Evolutionary conservation across 192 early-diverging fungal species (phyloP), one percentile per base, ranked within the genome.

Genomic region (Glomus cerebriforme): DNA sequence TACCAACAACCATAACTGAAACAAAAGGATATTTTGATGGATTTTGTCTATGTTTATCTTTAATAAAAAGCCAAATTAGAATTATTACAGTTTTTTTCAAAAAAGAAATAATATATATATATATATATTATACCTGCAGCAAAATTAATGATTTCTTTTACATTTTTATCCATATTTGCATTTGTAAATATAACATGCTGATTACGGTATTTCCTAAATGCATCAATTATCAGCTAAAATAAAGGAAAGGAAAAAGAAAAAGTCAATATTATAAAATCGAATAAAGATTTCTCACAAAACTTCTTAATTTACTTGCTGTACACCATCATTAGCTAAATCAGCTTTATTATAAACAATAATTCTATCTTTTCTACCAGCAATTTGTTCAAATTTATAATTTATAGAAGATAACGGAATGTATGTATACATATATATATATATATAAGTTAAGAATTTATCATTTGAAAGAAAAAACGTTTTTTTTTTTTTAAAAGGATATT

Each of bases 301-400:
- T 27, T 13, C 19, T 59, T 29, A 24, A 32, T 80, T 78, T 81
- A 84, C 82, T 7, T 79, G 79, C 45, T 85, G 79, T n/a, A 86
- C 87, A n/a, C 78, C 69, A 8, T 87, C 84, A 67, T 94, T 91
- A 0, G 96, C 94, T 35, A 99, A 84, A 83, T 99, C 97, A 31
- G 85, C 82, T 84, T 98, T 99, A 88, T 98, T 99, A 87, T 96
- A 97, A 9, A 98, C 91, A 24, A 99, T 88, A 3, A 98, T 80
- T 8, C 94, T 86, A 15, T 91, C 86, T 69, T 93, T 89, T 43
- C 80, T 72, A 24, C 90, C 90, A 35, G 91, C 84, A 24, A 92
- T 84, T 35, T 87, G 79, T 88, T 93, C 89, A 79, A 97, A 92
- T 78, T 92, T 91, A 66, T 90, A 89, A 84, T 96, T 97, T 83